Percentiles rank a stretch among this genome's conserved stretches.
These are phyloP conservation scores for Trametes sanguinea DNA, from an alignment of 768 basidiomycete species.

Conservation along the genomic window DNA sequence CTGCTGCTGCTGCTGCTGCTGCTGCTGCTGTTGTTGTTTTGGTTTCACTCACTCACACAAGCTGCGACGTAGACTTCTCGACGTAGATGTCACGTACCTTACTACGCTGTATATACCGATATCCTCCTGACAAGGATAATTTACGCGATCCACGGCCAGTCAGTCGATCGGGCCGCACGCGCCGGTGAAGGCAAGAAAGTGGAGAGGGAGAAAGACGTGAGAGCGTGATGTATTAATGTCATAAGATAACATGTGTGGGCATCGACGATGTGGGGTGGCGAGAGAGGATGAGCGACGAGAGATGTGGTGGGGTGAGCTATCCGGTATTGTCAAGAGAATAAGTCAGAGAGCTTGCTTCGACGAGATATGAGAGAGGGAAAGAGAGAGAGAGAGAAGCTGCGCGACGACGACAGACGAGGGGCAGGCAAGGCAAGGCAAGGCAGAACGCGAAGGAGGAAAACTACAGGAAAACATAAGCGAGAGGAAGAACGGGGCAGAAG, in stretches of 20 bases:
- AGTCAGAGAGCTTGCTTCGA: conserved; percentile 37
- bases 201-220: conserved; percentile 14
- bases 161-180: background rate
- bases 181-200: background rate
- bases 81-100: conserved; percentile 8
- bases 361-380: conserved; percentile 31
- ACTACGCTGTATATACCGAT: conserved; percentile 13
- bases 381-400: conserved; percentile 27
- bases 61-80: conserved; percentile 1
- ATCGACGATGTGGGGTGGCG: conserved; percentile 26
- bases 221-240: conserved; percentile 25
- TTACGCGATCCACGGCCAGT: background rate
- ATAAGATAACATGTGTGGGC: conserved; percentile 28
- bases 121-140: background rate
- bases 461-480: background rate
- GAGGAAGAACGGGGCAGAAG: background rate
- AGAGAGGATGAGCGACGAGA: conserved; percentile 15
- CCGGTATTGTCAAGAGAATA: conserved; percentile 37
- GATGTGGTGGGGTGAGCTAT: conserved; percentile 29
- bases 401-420: conserved; percentile 20
- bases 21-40: background rate
- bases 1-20: background rate
- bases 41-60: background rate
- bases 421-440: conserved; percentile 11
- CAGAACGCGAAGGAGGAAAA: background rate